phyloP scores from a whole-genome alignment of 768 basidiomycete species.

The Serendipita indica region DNA sequence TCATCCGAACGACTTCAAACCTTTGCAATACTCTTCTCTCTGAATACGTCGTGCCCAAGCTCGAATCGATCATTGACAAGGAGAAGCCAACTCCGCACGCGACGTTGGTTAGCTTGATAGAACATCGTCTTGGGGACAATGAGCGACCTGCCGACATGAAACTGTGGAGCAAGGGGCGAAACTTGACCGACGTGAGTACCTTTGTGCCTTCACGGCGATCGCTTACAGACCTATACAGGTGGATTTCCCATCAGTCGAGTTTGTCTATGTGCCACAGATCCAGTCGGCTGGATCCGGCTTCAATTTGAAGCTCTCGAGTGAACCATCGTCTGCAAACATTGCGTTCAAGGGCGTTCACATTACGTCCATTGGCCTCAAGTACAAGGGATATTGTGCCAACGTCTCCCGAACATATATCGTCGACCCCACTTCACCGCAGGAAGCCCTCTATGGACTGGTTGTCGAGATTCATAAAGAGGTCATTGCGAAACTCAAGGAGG shows the following conservation, averaged over 20 bases:
- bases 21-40: conserved; percentile 76
- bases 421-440: conserved; percentile 88
- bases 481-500: conserved; percentile 62
- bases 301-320: conserved; percentile 74
- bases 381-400: conserved; percentile 86
- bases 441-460: conserved; percentile 68
- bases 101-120: conserved; percentile 68
- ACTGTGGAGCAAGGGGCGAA: conserved; percentile 72
- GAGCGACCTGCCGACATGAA: conserved; percentile 84
- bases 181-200: conserved; percentile 51
- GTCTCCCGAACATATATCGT: conserved; percentile 91
- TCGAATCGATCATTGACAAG: conserved; percentile 82
- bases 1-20: conserved; percentile 52
- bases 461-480: conserved; percentile 65
- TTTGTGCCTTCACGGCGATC: background rate
- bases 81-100: conserved; percentile 87
- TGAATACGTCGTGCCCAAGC: conserved; percentile 72
- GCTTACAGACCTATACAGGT: conserved; percentile 36
- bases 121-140: conserved; percentile 60
- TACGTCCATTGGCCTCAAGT: conserved; percentile 75
- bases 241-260: conserved; percentile 83
- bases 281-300: conserved; percentile 80
- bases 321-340: conserved; percentile 70
- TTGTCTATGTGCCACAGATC: conserved; percentile 89
- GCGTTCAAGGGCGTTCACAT: conserved; percentile 81